Percentiles rank a stretch among this genome's conserved stretches.
Conservation (phyloP, 2,329 filamentous ascomycete genomes). For the Diplodia seriata region DNA sequence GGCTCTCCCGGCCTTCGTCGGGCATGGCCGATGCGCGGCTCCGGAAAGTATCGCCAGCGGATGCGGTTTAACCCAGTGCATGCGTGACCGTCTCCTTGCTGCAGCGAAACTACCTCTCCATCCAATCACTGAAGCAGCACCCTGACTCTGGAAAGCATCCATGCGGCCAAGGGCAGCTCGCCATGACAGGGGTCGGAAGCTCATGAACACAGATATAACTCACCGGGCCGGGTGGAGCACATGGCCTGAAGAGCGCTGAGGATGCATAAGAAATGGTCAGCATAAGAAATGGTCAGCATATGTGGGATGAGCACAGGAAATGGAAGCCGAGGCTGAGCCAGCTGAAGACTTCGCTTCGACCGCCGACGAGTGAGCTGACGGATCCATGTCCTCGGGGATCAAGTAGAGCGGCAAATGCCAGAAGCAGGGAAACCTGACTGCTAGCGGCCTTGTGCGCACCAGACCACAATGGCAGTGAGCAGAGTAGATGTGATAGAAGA, state of each 20-base stretch:
- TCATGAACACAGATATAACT: background rate
- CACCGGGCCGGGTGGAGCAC: background rate
- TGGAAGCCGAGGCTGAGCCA: background rate
- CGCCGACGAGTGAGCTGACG: background rate
- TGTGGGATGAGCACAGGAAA: background rate
- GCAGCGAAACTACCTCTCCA: background rate
- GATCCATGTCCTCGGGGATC: background rate
- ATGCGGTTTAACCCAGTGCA: too few relatives aligned
- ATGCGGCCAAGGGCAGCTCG: background rate
- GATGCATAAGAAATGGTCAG: background rate
- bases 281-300: background rate
- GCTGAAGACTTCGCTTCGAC: background rate
- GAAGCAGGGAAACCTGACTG: background rate
- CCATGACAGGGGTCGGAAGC: background rate
- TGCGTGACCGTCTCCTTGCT: background rate
- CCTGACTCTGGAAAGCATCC: background rate
- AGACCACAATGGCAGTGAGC: background rate
- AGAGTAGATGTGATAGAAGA: background rate
- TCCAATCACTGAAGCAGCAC: background rate
- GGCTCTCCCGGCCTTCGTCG: background rate
- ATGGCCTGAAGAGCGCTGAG: background rate
- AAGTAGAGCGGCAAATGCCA: background rate
- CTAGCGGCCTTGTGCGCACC: background rate
- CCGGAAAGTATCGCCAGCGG: background rate
- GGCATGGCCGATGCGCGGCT: background rate